Percentiles rank a stretch among this genome's conserved stretches.
These are phyloP conservation scores for Diatrype stigma DNA, from an alignment of 2,329 filamentous ascomycete species.

Conservation along the genomic window DNA sequence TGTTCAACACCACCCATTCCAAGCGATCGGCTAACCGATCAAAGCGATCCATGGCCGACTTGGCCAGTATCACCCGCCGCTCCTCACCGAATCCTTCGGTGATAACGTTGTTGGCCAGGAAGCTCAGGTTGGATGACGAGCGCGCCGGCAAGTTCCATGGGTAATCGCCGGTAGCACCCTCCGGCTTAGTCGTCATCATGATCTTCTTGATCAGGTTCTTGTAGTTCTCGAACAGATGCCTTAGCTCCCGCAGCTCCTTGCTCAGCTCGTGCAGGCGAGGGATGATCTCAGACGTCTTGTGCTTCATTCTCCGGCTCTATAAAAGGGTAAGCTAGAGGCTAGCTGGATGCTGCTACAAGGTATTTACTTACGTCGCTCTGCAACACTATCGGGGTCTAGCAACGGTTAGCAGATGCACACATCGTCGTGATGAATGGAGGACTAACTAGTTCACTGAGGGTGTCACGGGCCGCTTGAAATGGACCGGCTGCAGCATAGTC, in stretches of 20 bases:
- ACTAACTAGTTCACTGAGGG: conserved; percentile 43
- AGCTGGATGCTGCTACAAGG: not conserved
- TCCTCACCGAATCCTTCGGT: not conserved
- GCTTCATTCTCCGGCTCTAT: conserved; percentile 29
- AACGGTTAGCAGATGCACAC: conserved; percentile 9
- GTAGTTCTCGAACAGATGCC: conserved; percentile 58
- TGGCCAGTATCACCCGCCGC: conserved; percentile 28
- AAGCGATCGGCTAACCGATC: conserved; percentile 55
- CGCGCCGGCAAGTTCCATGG: conserved; percentile 1
- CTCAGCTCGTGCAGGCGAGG: conserved; percentile 55
- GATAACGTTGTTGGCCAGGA: not conserved
- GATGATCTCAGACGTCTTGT: conserved; percentile 50
- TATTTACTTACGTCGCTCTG: conserved; percentile 27
- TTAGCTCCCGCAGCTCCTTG: conserved; percentile 55
- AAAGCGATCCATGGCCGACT: conserved; percentile 53
- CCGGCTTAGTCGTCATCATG: conserved; percentile 35
- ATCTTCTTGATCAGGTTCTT: conserved; percentile 57
- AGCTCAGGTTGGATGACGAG: not conserved
- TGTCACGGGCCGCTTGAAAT: conserved; percentile 42
- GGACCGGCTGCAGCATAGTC: conserved; percentile 59
- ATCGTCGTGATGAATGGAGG: not conserved
- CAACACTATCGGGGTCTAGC: conserved; percentile 32
- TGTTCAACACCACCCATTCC: conserved; percentile 56
- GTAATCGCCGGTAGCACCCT: conserved; percentile 6
- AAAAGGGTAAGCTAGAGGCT: conserved; percentile 2